phyloP scores from a whole-genome alignment of 2,329 filamentous ascomycete species.

The Seiridium unicorne region DNA sequence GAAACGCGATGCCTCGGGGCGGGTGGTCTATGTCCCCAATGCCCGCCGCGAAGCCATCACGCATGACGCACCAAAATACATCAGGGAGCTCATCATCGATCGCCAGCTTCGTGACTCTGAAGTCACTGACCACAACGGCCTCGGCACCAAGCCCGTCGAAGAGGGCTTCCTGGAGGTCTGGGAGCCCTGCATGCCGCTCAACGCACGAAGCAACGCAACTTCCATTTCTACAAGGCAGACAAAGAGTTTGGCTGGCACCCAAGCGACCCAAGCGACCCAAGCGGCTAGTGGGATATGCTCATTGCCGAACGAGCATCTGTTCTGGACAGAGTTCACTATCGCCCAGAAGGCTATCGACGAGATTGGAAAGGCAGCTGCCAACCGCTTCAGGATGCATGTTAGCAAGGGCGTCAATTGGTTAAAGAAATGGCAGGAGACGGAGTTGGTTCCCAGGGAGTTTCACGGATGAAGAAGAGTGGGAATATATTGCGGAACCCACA shows the following conservation, averaged over 20 bases:
- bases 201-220: conserved; percentile 2
- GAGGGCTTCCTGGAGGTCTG: conserved; percentile 40
- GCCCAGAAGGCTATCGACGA: conserved; percentile 31
- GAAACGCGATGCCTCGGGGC: conserved; percentile 21
- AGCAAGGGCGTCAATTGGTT: conserved; percentile 17
- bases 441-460: neutral
- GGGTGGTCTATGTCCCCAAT: conserved; percentile 23
- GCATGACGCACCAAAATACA: conserved; percentile 36
- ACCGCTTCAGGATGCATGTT: conserved; percentile 16
- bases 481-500: too few relatives aligned
- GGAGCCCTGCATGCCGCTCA: conserved; percentile 37
- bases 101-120: conserved; percentile 42
- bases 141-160: conserved; percentile 33
- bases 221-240: conserved; percentile 6
- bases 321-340: conserved; percentile 50
- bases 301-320: conserved; percentile 45
- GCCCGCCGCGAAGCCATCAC: conserved; percentile 40
- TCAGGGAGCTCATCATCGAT: conserved; percentile 46
- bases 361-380: conserved; percentile 28
- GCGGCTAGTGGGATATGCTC: conserved; percentile 34
- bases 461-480: neutral
- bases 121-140: conserved; percentile 40
- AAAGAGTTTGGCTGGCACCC: conserved; percentile 13
- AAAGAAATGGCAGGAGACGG: conserved; percentile 9
- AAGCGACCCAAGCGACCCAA: conserved; percentile 6